Conservation (phyloP, 345 rosid genomes). For the Brassica rapa region DNA sequence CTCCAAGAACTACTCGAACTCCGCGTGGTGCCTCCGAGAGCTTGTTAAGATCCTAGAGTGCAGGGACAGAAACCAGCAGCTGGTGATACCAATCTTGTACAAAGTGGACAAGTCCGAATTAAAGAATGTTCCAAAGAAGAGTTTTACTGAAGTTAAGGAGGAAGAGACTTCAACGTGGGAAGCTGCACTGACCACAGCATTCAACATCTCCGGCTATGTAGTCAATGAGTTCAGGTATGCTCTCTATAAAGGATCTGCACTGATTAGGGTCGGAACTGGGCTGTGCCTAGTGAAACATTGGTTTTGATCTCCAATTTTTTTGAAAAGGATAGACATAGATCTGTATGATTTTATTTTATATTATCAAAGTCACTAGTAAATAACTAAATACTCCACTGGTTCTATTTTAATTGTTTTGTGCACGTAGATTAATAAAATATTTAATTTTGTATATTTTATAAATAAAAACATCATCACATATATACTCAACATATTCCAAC, state of each 20-base stretch:
- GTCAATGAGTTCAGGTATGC: conserved; percentile 11
- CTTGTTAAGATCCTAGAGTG: conserved; percentile 37
- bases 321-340: not conserved
- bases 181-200: conserved; percentile 30
- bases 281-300: not conserved
- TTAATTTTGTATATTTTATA: no score
- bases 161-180: conserved; percentile 26
- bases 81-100: conserved; percentile 41
- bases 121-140: conserved; percentile 28
- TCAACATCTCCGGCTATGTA: conserved; percentile 23
- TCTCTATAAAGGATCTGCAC: not conserved
- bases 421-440: no score
- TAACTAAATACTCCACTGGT: no score
- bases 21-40: conserved; percentile 40
- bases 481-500: no score
- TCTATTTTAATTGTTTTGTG: no score
- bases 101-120: conserved; percentile 22
- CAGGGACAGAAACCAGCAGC: conserved; percentile 10
- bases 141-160: conserved; percentile 13
- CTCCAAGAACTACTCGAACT: conserved; percentile 30
- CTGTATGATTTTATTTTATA: no score
- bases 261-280: not conserved
- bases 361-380: no score
- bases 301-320: not conserved
- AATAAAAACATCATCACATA: no score